These are phyloP conservation scores for Licmophora abbreviata DNA, from an alignment of 108 stramenopile species.

Conservation along the genomic window DNA sequence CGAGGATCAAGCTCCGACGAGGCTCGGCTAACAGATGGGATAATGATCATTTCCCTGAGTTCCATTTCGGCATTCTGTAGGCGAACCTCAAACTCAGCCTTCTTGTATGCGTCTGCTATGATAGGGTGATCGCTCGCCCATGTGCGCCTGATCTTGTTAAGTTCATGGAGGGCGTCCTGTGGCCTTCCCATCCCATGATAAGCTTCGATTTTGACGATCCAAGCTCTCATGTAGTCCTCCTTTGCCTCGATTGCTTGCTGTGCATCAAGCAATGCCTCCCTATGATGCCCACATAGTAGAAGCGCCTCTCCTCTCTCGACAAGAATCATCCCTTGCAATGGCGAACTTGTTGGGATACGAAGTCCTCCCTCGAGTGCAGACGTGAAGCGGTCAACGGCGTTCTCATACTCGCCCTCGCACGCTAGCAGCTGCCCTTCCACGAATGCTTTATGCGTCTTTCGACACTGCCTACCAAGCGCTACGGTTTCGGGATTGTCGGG, in stretches of 20 bases:
- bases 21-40: too few species aligned
- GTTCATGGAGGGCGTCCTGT: constrained; percentile 36
- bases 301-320: constrained; percentile 42
- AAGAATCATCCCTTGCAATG: constrained; percentile 24
- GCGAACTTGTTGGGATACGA: constrained; percentile 19
- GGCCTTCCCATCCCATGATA: constrained; percentile 29
- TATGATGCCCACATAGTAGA: constrained; percentile 21
- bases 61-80: constrained; percentile 34
- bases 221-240: constrained; percentile 30
- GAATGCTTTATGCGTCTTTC: constrained; percentile 14
- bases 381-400: constrained; percentile 34
- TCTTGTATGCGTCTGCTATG: constrained; percentile 39
- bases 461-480: constrained; percentile 17
- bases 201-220: constrained; percentile 37
- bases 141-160: constrained; percentile 18
- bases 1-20: too few species aligned
- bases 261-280: constrained; percentile 31
- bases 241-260: constrained; percentile 27
- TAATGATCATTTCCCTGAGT: constrained; percentile 19
- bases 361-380: constrained; percentile 20
- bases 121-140: constrained; percentile 39
- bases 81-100: constrained; percentile 40
- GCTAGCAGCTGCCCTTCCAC: constrained; percentile 28
- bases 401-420: constrained; percentile 29
- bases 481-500: constrained; percentile 14